phyloP scores from a whole-genome alignment of 2,329 filamentous ascomycete genomes.

The Aspergillus amoenus region DNA sequence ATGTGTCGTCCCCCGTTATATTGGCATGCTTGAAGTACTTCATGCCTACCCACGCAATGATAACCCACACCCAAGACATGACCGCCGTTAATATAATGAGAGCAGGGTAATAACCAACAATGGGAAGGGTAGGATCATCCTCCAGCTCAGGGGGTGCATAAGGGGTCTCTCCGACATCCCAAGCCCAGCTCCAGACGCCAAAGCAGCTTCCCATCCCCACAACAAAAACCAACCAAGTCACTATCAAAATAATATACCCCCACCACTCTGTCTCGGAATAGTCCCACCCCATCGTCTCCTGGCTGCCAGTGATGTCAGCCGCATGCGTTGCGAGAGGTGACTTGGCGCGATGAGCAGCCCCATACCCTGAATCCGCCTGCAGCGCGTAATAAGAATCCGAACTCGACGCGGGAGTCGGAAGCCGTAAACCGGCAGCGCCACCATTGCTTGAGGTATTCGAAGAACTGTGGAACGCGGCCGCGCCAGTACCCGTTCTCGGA shows the following conservation, averaged over 20 bases:
- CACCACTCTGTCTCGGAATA: conserved; percentile 96
- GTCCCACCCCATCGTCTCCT: conserved; percentile 62
- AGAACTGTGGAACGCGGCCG: conserved; percentile 14
- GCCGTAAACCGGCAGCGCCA: conserved; percentile 23
- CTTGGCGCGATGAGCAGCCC: conserved; percentile 34
- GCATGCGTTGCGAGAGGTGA: conserved; percentile 39
- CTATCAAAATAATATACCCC: conserved; percentile 89
- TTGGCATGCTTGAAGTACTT: conserved; percentile 99
- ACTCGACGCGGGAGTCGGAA: conserved; percentile 52
- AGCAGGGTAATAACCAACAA: conserved; percentile 95
- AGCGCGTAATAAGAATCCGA: conserved; percentile 64
- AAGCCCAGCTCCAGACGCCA: conserved; percentile 97
- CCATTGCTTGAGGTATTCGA: conserved; percentile 12
- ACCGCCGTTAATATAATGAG: conserved; percentile 89
- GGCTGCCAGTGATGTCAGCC: conserved; percentile 37
- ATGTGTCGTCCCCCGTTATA: conserved; percentile 65
- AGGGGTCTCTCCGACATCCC: conserved; percentile 95
- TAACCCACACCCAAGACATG: conserved; percentile 99
- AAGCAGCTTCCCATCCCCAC: conserved; percentile 95
- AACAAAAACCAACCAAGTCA: conserved; percentile 95
- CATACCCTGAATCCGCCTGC: conserved; percentile 36
- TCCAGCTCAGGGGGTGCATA: conserved; percentile 94
- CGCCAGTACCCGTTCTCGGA: conserved; percentile 41
- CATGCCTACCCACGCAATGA: conserved; percentile 97
- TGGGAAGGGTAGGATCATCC: conserved; percentile 90